Percentiles rank a stretch among this genome's conserved stretches.
These are phyloP conservation scores for Pestalotiopsis sp. DNA, from an alignment of 2,329 filamentous ascomycete species.

Conservation along the genomic window DNA sequence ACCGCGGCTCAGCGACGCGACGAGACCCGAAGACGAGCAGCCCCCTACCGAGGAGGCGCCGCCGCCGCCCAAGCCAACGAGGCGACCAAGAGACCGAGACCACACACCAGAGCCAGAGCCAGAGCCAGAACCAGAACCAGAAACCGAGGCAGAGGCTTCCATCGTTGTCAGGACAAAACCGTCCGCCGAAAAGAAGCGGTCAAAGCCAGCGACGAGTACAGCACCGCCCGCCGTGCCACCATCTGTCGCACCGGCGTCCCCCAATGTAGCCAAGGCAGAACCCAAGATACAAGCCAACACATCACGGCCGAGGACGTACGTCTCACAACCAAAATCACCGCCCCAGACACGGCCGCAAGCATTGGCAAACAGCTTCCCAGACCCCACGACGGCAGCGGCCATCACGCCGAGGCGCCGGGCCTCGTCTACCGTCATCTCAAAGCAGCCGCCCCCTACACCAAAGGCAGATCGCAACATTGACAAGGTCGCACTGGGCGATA, in stretches of 20 bases:
- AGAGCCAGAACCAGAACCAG: neutral
- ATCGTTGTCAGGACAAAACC: neutral
- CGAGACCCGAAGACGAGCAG: conserved; percentile 14
- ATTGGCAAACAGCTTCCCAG: neutral
- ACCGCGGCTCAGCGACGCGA: conserved; percentile 19
- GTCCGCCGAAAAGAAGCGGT: neutral
- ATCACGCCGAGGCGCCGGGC: conserved; percentile 15
- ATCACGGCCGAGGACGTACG: conserved; percentile 8
- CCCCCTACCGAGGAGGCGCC: conserved; percentile 1
- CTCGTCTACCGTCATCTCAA: conserved; percentile 9
- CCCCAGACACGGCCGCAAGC: conserved; percentile 4
- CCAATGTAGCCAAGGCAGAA: neutral
- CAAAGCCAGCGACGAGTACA: conserved; percentile 2
- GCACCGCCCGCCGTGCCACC: neutral
- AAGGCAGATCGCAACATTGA: conserved; percentile 75
- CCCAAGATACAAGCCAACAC: conserved; percentile 6
- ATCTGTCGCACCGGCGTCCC: conserved; percentile 3
- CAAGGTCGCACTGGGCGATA: conserved; percentile 81
- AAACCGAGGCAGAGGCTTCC: neutral
- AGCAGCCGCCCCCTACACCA: conserved; percentile 33
- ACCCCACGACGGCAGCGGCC: neutral
- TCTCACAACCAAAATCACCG: conserved; percentile 4
- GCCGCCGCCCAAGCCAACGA: conserved; percentile 17
- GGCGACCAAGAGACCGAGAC: conserved; percentile 17
- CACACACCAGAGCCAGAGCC: neutral